A percentile compares a stretch with the other conserved stretches of the same genome.
These are phyloP conservation scores for Sporothrix luriei DNA, from an alignment of 2,329 filamentous ascomycete genomes.

Conservation along the genomic window DNA sequence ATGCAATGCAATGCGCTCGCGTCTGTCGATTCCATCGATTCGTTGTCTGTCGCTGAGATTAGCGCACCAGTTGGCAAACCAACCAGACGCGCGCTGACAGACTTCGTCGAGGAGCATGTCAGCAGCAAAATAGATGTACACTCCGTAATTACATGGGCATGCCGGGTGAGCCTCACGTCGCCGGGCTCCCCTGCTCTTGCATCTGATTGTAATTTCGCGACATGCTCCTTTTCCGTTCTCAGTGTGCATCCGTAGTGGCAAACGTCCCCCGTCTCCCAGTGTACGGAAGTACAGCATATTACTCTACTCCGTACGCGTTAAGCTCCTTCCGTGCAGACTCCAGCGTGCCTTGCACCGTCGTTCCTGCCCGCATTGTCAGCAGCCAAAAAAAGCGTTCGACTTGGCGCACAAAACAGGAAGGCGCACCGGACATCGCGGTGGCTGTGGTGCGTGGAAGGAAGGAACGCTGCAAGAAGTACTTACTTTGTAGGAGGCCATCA, in stretches of 20 bases:
- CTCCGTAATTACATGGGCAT: too few species aligned
- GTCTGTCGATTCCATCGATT: background rate
- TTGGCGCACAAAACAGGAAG: background rate
- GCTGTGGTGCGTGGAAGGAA: background rate
- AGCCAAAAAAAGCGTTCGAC: background rate
- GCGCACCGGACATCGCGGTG: background rate
- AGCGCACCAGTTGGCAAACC: background rate
- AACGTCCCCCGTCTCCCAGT: too few species aligned
- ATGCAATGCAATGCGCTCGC: too few species aligned
- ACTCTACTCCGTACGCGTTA: background rate
- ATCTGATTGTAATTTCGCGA: slow-evolving; percentile 15
- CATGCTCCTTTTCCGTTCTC: too few species aligned
- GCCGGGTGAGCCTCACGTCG: background rate
- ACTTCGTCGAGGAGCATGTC: background rate
- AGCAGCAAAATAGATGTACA: too few species aligned
- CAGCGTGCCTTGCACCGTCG: slow-evolving; percentile 16
- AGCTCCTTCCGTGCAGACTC: slow-evolving; percentile 1
- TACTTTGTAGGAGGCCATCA: background rate
- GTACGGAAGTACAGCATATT: too few species aligned
- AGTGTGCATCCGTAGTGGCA: too few species aligned
- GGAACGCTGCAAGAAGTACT: background rate
- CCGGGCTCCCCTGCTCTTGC: slow-evolving; percentile 21
- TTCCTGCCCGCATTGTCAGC: slow-evolving; percentile 12
- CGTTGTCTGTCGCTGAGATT: background rate
- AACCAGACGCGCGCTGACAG: slow-evolving; percentile 8